phyloP scores from a whole-genome alignment of 768 basidiomycete species.

The Lactarius psammicola region DNA sequence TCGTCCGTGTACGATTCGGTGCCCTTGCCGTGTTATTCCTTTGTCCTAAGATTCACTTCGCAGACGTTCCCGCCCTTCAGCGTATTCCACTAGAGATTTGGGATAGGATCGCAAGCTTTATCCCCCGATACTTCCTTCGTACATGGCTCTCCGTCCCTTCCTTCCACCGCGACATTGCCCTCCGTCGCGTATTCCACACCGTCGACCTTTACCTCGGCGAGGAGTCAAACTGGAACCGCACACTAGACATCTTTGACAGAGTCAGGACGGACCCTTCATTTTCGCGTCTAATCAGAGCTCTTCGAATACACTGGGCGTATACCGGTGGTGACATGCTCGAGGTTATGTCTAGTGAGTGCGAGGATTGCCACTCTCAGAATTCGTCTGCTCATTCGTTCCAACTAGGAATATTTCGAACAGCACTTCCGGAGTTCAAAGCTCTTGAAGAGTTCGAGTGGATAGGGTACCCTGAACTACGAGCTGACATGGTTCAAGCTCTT shows the following conservation, averaged over 20 bases:
- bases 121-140: constrained; percentile 65
- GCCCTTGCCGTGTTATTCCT: constrained; percentile 15
- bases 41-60: constrained; percentile 48
- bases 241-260: constrained; percentile 64
- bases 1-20: constrained; percentile 27
- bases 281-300: constrained; percentile 55
- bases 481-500: constrained; percentile 62
- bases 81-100: constrained; percentile 65
- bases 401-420: constrained; percentile 58
- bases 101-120: constrained; percentile 61
- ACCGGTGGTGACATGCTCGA: constrained; percentile 68
- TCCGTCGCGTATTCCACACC: constrained; percentile 63
- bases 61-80: constrained; percentile 55
- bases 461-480: constrained; percentile 68
- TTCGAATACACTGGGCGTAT: constrained; percentile 67
- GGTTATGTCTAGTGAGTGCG: constrained; percentile 50
- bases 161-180: constrained; percentile 63
- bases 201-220: constrained; percentile 68
- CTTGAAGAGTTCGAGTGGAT: constrained; percentile 71
- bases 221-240: constrained; percentile 56
- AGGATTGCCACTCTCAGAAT: constrained; percentile 56
- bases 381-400: constrained; percentile 56
- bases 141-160: constrained; percentile 65
- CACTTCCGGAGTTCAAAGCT: constrained; percentile 60
- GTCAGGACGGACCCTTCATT: constrained; percentile 62